Evolutionary conservation across 2,329 filamentous ascomycete species (phyloP).

Genomic region (Canariomyces notabilis): DNA sequence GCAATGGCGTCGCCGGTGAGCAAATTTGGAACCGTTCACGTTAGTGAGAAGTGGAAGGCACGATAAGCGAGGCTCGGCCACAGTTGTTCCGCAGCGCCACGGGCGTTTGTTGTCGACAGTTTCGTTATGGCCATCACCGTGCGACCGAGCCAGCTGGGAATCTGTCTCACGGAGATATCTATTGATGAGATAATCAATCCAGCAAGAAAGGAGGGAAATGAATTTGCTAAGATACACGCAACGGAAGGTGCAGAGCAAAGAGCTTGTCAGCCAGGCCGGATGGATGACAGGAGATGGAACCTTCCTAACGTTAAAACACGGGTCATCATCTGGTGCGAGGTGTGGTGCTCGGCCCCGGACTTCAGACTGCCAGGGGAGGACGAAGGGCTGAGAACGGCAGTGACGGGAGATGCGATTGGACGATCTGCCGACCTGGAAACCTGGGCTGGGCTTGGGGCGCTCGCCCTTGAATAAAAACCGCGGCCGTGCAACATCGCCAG

Average conservation of each 20-base stretch:
- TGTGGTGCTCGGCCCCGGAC: too few relatives aligned
- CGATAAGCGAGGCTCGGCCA: slow-evolving; percentile 8
- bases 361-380: background rate
- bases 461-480: too few relatives aligned
- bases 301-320: too few relatives aligned
- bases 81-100: slow-evolving; percentile 17
- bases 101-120: slow-evolving; percentile 10
- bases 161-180: slow-evolving; percentile 17
- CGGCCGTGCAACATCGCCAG: too few relatives aligned
- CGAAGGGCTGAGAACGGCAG: slow-evolving; percentile 13
- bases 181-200: slow-evolving; percentile 3
- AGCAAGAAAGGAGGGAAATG: background rate
- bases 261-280: background rate
- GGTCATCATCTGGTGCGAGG: too few relatives aligned
- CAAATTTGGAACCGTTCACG: too few relatives aligned
- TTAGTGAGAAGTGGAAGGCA: slow-evolving; percentile 13
- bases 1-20: slow-evolving; percentile 11
- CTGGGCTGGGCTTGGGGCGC: too few relatives aligned
- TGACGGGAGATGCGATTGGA: slow-evolving; percentile 9
- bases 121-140: slow-evolving; percentile 22
- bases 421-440: slow-evolving; percentile 3
- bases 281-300: too few relatives aligned
- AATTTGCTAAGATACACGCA: background rate
- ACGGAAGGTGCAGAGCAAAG: too few relatives aligned
- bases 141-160: slow-evolving; percentile 14